Base-by-base conservation (phyloP, 306 rosid species). In the Medicago lupulina region DNA sequence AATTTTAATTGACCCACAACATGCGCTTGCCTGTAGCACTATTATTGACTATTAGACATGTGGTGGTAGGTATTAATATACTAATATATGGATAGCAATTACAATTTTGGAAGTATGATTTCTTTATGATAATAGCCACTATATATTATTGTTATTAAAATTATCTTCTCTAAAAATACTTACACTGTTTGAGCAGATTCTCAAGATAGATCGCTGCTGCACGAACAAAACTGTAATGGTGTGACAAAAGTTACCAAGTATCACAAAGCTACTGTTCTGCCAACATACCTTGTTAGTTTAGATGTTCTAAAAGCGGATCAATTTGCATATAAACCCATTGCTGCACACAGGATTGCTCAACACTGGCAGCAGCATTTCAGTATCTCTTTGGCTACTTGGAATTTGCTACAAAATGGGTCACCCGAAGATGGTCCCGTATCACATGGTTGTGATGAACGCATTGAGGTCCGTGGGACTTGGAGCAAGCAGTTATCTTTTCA, bases 321-420 rank as follows among this genome's bases (percentile, higher is more conserved):
- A 67, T 81, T 74, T 76, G 74, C 87, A 46, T 83, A 83, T 75
- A 81, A 85, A 57, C 82, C 96, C 70, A 77, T 85, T 58, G 40
- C 89, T 76, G 86, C 82, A 5, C 76, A 47, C 75, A 88, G 87
- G 81, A 85, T 74, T 71, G 74, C 83, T 81, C 88, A 78, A 44
- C 49, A 85, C 85, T 90, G 96, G 96, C 87, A 90, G 86, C 88
- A 87, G 75, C 84, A 83, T 83, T 95, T 95, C 87, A 87, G 95
- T 73, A 53, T 82, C 62, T 85, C 91, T 73, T 82, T 95, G 74
- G 90, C 90, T 39, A 60, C 91, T 36, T 82, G 90, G 28, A 88
- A 78, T 77, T 67, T 80, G 78, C 89, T 80, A 87, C 90, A 54
- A 67, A 87, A 84, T 78, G 89, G 76, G 73, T 61, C 83, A 67